These are phyloP conservation scores for Salinomyces thailandicus DNA, from an alignment of 2,329 filamentous ascomycete species.

Conservation along the genomic window DNA sequence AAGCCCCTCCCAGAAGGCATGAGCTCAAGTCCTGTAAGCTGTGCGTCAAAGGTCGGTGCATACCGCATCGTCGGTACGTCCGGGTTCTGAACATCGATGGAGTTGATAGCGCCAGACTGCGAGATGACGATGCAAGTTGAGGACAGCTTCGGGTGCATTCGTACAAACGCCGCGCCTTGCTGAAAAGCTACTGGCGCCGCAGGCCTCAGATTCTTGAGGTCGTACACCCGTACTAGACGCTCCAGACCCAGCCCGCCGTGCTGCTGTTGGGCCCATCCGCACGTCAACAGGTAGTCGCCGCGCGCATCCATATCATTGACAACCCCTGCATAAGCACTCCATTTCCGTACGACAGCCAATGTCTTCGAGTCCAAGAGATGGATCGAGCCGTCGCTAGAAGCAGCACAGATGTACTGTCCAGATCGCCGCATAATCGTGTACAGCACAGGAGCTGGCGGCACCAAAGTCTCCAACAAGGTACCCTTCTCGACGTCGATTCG, in stretches of 20 bases:
- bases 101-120: conserved; percentile 84
- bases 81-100: conserved; percentile 90
- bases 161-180: conserved; percentile 82
- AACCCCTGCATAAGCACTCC: conserved; percentile 78
- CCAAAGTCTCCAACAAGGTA: conserved; percentile 1
- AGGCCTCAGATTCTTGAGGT: conserved; percentile 79
- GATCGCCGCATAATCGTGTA: conserved; percentile 90
- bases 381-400: conserved; percentile 69
- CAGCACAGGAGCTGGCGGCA: conserved; percentile 30
- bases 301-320: conserved; percentile 97
- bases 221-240: conserved; percentile 88
- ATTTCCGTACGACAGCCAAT: conserved; percentile 70
- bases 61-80: conserved; percentile 79
- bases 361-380: conserved; percentile 74
- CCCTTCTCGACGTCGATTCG: conserved; percentile 52
- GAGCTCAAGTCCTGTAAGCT: conserved; percentile 71
- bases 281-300: conserved; percentile 90
- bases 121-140: conserved; percentile 92
- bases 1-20: conserved; percentile 80
- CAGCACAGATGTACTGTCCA: conserved; percentile 79
- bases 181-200: conserved; percentile 87
- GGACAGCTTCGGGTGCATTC: conserved; percentile 91
- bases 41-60: conserved; percentile 60
- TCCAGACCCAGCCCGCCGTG: conserved; percentile 74
- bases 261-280: conserved; percentile 80